phyloP scores from a whole-genome alignment of 164 flowering plant species.

The Nymphaea thermarum region DNA sequence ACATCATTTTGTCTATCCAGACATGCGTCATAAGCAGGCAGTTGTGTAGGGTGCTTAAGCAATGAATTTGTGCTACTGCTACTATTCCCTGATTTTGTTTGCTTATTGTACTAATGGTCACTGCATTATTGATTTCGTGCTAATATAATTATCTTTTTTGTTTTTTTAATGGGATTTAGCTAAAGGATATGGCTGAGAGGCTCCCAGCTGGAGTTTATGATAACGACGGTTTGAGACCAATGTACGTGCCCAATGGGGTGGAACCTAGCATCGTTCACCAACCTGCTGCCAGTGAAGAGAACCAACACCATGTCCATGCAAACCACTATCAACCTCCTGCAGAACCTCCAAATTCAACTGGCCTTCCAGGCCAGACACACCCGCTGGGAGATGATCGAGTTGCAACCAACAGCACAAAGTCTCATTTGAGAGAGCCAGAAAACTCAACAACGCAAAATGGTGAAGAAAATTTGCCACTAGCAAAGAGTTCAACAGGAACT shows the following conservation, averaged over 20 bases:
- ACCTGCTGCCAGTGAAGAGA: slow-evolving; percentile 27
- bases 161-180: slow-evolving; percentile 21
- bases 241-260: slow-evolving; percentile 36
- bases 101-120: background rate
- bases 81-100: background rate
- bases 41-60: too few species aligned
- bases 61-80: too few species aligned
- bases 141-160: background rate
- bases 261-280: slow-evolving; percentile 31
- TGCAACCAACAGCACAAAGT: slow-evolving; percentile 13
- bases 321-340: slow-evolving; percentile 14
- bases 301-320: slow-evolving; percentile 24
- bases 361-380: slow-evolving; percentile 11
- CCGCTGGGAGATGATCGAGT: slow-evolving; percentile 7
- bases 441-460: slow-evolving; percentile 27
- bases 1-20: too few species aligned
- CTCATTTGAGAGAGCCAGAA: slow-evolving; percentile 15
- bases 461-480: slow-evolving; percentile 14
- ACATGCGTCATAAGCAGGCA: too few species aligned
- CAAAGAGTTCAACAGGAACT: slow-evolving; percentile 18
- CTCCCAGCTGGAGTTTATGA: slow-evolving; percentile 57
- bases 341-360: slow-evolving; percentile 17
- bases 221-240: slow-evolving; percentile 23
- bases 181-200: slow-evolving; percentile 68
- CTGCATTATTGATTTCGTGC: background rate